Percentiles rank a stretch among this genome's conserved stretches.
Evolutionary conservation across 2,329 filamentous ascomycete species (phyloP).

Genomic region (Biscogniauxia marginata): DNA sequence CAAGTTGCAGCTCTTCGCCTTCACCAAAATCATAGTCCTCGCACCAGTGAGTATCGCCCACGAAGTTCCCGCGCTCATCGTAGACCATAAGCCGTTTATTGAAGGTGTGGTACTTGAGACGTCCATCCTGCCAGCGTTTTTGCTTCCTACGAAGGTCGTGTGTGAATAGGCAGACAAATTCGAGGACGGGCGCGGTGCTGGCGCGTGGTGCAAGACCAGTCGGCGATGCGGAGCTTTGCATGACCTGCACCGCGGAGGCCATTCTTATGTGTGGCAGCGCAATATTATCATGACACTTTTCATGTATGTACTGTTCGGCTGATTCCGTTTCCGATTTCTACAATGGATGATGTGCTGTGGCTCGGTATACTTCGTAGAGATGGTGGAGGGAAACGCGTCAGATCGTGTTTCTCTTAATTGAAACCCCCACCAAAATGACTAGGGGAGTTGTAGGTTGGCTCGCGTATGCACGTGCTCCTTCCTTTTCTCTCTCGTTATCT

Average conservation of each 20-base stretch:
- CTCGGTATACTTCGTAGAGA: not conserved
- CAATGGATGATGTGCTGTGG: too few relatives aligned
- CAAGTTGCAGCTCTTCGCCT: slow-evolving; percentile 78
- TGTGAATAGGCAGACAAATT: slow-evolving; percentile 84
- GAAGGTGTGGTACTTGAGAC: slow-evolving; percentile 83
- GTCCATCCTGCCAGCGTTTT: slow-evolving; percentile 92
- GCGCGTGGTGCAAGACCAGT: slow-evolving; percentile 12
- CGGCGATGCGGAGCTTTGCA: slow-evolving; percentile 23
- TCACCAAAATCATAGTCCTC: slow-evolving; percentile 67
- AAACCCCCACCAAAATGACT: not conserved
- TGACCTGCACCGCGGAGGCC: slow-evolving; percentile 20
- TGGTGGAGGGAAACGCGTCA: not conserved
- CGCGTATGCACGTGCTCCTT: not conserved
- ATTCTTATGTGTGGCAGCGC: slow-evolving; percentile 9
- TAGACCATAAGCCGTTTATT: slow-evolving; percentile 91
- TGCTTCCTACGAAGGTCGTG: slow-evolving; percentile 82
- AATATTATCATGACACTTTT: not conserved
- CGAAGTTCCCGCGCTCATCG: slow-evolving; percentile 73
- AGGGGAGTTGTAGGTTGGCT: not conserved
- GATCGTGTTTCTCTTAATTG: not conserved
- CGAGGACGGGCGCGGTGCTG: slow-evolving; percentile 64
- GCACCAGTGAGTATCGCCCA: slow-evolving; percentile 84
- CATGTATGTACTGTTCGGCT: too few relatives aligned
- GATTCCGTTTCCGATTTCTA: too few relatives aligned
- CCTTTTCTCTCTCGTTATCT: not conserved